Percentiles rank a stretch among this genome's conserved stretches.
phyloP scores from a whole-genome alignment of 163 green algal genomes.

The Chlorella variabilis region DNA sequence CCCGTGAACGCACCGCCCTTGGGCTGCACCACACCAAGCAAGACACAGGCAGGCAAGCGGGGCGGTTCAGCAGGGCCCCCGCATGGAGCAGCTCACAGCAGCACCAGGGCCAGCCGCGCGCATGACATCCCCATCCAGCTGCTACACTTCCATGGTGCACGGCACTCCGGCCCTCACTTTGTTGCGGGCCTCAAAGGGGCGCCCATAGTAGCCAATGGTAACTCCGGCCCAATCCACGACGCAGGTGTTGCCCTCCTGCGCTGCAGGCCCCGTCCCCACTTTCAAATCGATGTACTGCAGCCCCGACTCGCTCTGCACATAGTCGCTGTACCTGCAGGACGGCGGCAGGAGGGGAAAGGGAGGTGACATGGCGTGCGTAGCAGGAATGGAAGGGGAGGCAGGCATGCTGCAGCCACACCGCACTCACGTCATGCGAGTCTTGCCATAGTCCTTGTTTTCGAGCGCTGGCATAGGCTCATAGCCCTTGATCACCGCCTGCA shows the following conservation, averaged over 20 bases:
- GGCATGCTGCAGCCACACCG: not conserved
- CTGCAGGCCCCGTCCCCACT: conserved; percentile 51
- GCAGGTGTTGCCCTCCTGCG: conserved; percentile 60
- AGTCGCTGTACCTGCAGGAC: conserved; percentile 72
- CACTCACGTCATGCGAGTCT: conserved; percentile 71
- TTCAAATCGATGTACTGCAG: conserved; percentile 81
- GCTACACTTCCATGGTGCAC: too few relatives aligned
- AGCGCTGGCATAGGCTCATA: conserved; percentile 60
- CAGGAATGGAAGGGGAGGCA: not conserved
- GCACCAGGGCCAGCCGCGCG: too few relatives aligned
- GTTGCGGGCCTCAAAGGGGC: conserved; percentile 94
- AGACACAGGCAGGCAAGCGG: not conserved
- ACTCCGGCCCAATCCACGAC: conserved; percentile 89
- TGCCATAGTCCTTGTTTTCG: conserved; percentile 87
- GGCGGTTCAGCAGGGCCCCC: too few relatives aligned
- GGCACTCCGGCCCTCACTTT: conserved; percentile 79
- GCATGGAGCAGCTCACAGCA: too few relatives aligned
- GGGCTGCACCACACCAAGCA: conserved; percentile 44
- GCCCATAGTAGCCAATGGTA: conserved; percentile 72
- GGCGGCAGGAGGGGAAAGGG: not conserved
- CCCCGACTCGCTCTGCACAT: conserved; percentile 58
- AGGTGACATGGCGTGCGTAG: not conserved
- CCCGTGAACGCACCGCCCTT: conserved; percentile 82
- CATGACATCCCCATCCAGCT: too few relatives aligned
- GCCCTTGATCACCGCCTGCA: conserved; percentile 21